Percentiles rank a stretch among this genome's conserved stretches.
Conservation (phyloP, 441 rosid species). For the Gossypium davidsonii region DNA sequence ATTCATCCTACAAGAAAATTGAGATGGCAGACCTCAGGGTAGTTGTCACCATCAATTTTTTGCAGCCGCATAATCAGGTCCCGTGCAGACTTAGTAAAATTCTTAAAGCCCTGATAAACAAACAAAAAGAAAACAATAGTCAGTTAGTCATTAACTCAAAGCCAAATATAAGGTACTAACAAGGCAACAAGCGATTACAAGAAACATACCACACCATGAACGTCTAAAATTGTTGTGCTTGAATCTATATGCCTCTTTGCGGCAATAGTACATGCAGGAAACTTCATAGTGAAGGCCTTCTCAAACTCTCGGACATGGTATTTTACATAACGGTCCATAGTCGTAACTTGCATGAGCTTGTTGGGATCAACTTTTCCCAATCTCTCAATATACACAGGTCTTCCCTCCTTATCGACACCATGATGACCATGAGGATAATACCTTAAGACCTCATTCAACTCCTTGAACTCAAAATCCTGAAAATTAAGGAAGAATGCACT, state of each 20-base stretch:
- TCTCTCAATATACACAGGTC: slow-evolving; percentile 90
- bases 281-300: slow-evolving; percentile 72
- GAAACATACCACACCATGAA: slow-evolving; percentile 84
- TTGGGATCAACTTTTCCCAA: slow-evolving; percentile 86
- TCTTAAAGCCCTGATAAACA: slow-evolving; percentile 67
- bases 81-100: slow-evolving; percentile 83
- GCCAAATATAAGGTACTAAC: slow-evolving; percentile 5
- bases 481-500: slow-evolving; percentile 14
- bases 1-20: slow-evolving; percentile 12
- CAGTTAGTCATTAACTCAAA: neutral
- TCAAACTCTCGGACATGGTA: slow-evolving; percentile 95
- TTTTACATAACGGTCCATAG: slow-evolving; percentile 76
- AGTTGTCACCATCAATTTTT: slow-evolving; percentile 91
- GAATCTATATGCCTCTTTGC: slow-evolving; percentile 94
- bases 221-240: slow-evolving; percentile 93
- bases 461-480: slow-evolving; percentile 34
- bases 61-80: slow-evolving; percentile 86
- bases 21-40: slow-evolving; percentile 69
- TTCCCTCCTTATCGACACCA: slow-evolving; percentile 95
- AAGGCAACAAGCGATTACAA: neutral
- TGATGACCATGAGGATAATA: slow-evolving; percentile 94
- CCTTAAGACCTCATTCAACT: slow-evolving; percentile 67
- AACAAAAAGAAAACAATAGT: neutral
- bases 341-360: slow-evolving; percentile 91
- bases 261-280: slow-evolving; percentile 89